Evolutionary conservation across 768 basidiomycete genomes (phyloP), one percentile per base, ranked within the genome.

Genomic region (Suillus luteus): DNA sequence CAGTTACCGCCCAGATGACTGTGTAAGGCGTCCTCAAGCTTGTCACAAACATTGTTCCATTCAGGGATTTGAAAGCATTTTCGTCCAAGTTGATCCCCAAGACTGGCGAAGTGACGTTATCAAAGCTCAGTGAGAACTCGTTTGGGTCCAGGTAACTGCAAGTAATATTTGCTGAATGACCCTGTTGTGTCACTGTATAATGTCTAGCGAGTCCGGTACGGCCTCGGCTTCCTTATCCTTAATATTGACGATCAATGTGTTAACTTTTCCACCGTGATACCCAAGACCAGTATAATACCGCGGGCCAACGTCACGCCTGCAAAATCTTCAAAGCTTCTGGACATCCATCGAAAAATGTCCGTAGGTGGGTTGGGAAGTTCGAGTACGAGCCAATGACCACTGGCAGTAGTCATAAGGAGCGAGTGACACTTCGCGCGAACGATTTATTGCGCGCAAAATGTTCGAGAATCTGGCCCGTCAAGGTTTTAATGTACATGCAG

Each of bases 21-120:
- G 15, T 31, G 49, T 51, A 27, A 17, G 49, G 49, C 14, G 15
- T 31, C 3, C 3, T 1, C 27, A 17, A 33, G 52, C 40, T 62
- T 3, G n/a, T 5, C 27, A 62, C 2, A 27, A 3, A 35, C 62
- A 58, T 62, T 1, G 19, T 62, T n/a, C 62, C 62, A 41, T 55
- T 58, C 40, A 62, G 9, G 49, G 24, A 5, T 51, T 3, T 51
- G 49, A 51, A 51, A 27, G 15, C 49, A 9, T 5, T 10, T 1
- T 15, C 14, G 14, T 51, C 7, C 15, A 31, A 31, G 31, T 31
- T 31, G 31, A 27, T 27, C 27, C 27, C 22, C 22, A 48, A n/a
- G 22, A 3, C 46, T 14, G 11, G 14, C 48, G 48, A 49, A 52
- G 51, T 52, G 17, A 2, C 1, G 17, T 31, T 10, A 31, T 19